Conservation (phyloP, 1,284 basidiomycete genomes). For the Leccinum pallidistipes region DNA sequence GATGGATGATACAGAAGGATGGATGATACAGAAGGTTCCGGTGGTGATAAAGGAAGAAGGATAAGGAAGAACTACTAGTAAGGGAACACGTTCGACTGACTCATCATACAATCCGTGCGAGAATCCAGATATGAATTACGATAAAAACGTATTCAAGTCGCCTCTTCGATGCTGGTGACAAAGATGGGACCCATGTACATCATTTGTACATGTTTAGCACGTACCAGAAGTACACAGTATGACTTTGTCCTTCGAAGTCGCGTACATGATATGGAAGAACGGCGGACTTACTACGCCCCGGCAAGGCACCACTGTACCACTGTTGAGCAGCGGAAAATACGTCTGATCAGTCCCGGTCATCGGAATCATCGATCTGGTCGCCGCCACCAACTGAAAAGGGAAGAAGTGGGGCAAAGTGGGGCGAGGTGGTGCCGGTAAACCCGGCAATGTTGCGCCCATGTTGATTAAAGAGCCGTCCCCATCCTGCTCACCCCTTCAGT, state of each 20-base stretch:
- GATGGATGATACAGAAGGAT: no score
- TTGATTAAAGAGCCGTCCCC: neutral
- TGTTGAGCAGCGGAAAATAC: neutral
- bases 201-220: no score
- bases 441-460: neutral
- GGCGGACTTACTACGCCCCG: neutral
- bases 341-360: neutral
- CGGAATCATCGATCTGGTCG: neutral
- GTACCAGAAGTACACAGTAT: no score
- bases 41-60: neutral
- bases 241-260: neutral
- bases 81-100: neutral
- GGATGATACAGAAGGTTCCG: no score
- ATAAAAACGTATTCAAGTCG: neutral
- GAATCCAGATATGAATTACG: no score
- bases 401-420: neutral
- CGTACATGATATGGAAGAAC: neutral
- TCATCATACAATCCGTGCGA: neutral
- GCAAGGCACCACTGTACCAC: neutral
- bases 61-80: neutral
- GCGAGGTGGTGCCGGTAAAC: neutral
- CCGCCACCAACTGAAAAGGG: neutral
- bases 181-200: neutral
- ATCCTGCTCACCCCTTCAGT: neutral
- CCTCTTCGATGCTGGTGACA: neutral